Conservation (phyloP, 1,139 yeast species). For the Geotrichum aggregatum region DNA sequence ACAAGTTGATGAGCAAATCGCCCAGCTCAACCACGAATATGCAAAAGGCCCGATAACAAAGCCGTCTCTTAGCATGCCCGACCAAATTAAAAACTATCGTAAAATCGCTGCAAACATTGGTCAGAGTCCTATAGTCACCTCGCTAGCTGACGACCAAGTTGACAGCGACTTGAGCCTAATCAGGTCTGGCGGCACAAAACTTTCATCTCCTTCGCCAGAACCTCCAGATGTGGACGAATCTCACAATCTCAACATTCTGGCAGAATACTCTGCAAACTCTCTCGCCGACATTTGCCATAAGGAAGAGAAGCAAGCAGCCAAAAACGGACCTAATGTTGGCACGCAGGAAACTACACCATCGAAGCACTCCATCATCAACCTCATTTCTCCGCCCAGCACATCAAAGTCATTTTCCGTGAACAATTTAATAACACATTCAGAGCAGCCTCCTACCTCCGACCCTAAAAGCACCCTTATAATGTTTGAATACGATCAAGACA, state of each 20-base stretch:
- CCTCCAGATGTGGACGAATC: background rate
- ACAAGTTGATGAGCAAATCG: slow-evolving; percentile 18
- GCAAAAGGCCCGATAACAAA: background rate
- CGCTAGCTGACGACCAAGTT: background rate
- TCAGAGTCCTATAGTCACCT: background rate
- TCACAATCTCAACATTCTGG: slow-evolving; percentile 2
- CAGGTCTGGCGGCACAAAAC: background rate
- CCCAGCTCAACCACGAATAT: slow-evolving; percentile 22
- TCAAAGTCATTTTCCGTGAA: background rate
- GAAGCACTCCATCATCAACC: background rate
- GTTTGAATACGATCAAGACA: background rate
- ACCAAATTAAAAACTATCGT: background rate
- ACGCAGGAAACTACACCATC: no score
- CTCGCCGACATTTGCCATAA: background rate
- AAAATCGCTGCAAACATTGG: slow-evolving; percentile 1
- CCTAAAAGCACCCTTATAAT: background rate
- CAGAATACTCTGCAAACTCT: background rate
- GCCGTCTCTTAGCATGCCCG: background rate
- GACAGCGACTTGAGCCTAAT: slow-evolving; percentile 6
- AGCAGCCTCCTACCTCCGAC: background rate
- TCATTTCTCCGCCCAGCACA: background rate
- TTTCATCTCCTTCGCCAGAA: background rate
- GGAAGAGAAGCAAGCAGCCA: background rate
- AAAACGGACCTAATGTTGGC: background rate
- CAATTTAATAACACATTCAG: background rate